Conservation (phyloP, 352 stramenopile genomes). For the Phytophthora idaei region DNA sequence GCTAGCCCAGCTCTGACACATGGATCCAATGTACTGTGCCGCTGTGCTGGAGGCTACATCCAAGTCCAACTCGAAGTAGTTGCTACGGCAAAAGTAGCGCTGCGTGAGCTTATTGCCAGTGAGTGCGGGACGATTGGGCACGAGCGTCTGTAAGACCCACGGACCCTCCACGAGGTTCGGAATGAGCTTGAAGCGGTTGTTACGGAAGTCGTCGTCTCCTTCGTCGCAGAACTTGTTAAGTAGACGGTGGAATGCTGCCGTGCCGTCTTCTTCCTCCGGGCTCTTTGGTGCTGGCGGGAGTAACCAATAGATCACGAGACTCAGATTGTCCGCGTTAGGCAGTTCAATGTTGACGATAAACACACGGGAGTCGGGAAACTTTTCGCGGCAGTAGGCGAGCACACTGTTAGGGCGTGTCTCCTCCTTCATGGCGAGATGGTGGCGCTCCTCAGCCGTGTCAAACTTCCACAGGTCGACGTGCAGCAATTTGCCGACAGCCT, state of each 20-base stretch:
- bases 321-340: constrained; percentile 71
- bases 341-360: constrained; percentile 90
- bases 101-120: constrained; percentile 89
- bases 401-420: constrained; percentile 52
- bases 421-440: constrained; percentile 64
- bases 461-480: constrained; percentile 73
- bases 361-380: constrained; percentile 66
- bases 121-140: constrained; percentile 85
- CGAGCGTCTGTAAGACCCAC: constrained; percentile 82
- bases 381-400: constrained; percentile 45
- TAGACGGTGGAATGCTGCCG: constrained; percentile 60
- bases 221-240: constrained; percentile 60
- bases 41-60: constrained; percentile 82
- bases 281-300: constrained; percentile 34
- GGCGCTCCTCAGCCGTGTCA: constrained; percentile 44
- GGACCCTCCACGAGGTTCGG: constrained; percentile 84
- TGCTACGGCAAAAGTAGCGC: constrained; percentile 75
- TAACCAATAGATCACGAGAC: constrained; percentile 82
- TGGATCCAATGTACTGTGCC: constrained; percentile 76
- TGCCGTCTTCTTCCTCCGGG: constrained; percentile 7
- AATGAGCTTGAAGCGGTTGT: constrained; percentile 90
- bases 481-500: constrained; percentile 55
- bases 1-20: constrained; percentile 79
- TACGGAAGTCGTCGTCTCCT: constrained; percentile 55
- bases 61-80: constrained; percentile 90